phyloP scores from a whole-genome alignment of 2,329 filamentous ascomycete species.

The Curvularia sp. region DNA sequence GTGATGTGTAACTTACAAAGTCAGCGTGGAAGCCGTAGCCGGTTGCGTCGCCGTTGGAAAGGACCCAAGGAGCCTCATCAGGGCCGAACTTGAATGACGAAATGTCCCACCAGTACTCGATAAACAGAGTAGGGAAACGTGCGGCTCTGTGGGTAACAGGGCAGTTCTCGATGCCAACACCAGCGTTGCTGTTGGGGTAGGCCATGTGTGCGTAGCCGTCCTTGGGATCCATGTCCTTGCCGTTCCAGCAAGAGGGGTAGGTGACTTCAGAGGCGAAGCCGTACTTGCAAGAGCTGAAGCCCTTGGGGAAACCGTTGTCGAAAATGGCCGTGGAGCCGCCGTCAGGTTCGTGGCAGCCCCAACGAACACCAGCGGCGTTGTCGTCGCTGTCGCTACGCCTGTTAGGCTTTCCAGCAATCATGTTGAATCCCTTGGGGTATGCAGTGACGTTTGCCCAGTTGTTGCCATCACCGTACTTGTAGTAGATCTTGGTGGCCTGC shows the following conservation, averaged over 20 bases:
- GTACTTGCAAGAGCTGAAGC: conserved; percentile 47
- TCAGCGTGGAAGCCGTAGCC: conserved; percentile 50
- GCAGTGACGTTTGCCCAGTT: conserved; percentile 46
- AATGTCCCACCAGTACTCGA: conserved; percentile 51
- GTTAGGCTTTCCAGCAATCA: conserved; percentile 46
- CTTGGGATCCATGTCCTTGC: conserved; percentile 41
- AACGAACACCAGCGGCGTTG: conserved; percentile 42
- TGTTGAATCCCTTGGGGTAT: conserved; percentile 48
- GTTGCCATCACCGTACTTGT: conserved; percentile 47
- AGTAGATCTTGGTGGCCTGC: conserved; percentile 47
- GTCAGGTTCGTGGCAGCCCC: conserved; percentile 41
- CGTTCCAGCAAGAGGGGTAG: conserved; percentile 51
- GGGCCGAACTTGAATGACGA: conserved; percentile 44
- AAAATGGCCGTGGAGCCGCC: conserved; percentile 36
- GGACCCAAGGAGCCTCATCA: conserved; percentile 42
- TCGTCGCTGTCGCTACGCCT: conserved; percentile 41
- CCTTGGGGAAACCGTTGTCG: conserved; percentile 45
- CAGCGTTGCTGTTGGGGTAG: conserved; percentile 43
- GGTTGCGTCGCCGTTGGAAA: conserved; percentile 49
- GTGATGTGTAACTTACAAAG: conserved; percentile 29
- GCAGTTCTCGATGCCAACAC: conserved; percentile 44
- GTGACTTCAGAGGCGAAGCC: conserved; percentile 47
- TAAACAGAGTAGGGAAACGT: conserved; percentile 49
- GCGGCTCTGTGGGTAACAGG: conserved; percentile 40
- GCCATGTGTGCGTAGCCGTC: conserved; percentile 49